Percentiles rank a stretch among this genome's conserved stretches.
These are phyloP conservation scores for Cryptococcus jaspeensis DNA, from an alignment of 1,284 basidiomycete species.

Conservation along the genomic window DNA sequence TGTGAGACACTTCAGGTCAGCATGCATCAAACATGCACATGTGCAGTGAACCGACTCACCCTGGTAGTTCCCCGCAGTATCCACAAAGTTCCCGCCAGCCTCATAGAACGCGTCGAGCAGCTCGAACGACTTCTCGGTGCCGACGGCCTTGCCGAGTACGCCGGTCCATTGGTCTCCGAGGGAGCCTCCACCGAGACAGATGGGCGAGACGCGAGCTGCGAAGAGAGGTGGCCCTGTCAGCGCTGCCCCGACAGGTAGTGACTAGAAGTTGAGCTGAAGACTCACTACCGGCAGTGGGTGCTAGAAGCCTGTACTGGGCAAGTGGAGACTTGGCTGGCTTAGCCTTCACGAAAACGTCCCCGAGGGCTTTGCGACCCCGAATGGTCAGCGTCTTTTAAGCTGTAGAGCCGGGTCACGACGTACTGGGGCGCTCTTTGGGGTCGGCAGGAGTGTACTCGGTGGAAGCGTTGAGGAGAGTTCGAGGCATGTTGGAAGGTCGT, in stretches of 20 bases:
- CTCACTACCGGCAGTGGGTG: conserved; percentile 51
- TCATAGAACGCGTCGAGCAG: too few relatives aligned
- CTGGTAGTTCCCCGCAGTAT: conserved; percentile 36
- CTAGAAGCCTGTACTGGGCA: conserved; percentile 51
- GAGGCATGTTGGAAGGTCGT: too few relatives aligned
- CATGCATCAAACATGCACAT: neutral
- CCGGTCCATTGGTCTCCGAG: conserved; percentile 5
- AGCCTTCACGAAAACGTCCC: conserved; percentile 27
- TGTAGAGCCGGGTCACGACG: too few relatives aligned
- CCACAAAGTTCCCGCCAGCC: conserved; percentile 47
- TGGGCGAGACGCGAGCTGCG: conserved; percentile 7
- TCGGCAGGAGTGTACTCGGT: conserved; percentile 13
- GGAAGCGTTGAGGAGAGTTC: too few relatives aligned
- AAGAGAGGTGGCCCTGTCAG: neutral
- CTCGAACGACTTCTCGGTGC: conserved; percentile 17
- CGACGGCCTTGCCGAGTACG: conserved; percentile 3
- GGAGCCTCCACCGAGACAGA: conserved; percentile 7
- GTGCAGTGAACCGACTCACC: neutral
- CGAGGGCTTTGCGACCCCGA: conserved; percentile 1
- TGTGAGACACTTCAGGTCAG: conserved; percentile 10
- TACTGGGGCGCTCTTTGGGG: conserved; percentile 4
- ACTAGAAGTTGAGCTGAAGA: neutral
- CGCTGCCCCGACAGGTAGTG: neutral
- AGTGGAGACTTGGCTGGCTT: conserved; percentile 39
- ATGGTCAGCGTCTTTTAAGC: neutral